phyloP scores from a whole-genome alignment of 2,329 filamentous ascomycete genomes.

The Tolypocladium sp. region DNA sequence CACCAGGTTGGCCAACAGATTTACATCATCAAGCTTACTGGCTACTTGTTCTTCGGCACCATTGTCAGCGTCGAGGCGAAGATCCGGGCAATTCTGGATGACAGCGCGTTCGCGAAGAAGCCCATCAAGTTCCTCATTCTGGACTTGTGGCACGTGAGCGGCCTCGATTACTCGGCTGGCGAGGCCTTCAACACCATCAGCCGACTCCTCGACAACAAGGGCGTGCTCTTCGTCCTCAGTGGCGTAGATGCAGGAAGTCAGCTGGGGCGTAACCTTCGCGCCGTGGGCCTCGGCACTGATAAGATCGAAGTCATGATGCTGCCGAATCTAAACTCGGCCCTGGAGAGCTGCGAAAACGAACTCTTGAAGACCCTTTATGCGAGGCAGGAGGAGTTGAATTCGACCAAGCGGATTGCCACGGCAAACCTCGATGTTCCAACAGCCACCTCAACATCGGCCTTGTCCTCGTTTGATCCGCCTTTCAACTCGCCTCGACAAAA shows the following conservation, averaged over 20 bases:
- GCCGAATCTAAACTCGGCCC: slow-evolving; percentile 81
- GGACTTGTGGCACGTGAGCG: slow-evolving; percentile 82
- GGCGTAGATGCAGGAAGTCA: slow-evolving; percentile 69
- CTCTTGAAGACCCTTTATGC: slow-evolving; percentile 73
- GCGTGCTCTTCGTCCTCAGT: slow-evolving; percentile 73
- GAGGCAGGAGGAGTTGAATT: slow-evolving; percentile 52
- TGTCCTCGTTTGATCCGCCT: slow-evolving; percentile 26
- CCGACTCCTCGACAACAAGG: slow-evolving; percentile 66
- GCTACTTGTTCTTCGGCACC: slow-evolving; percentile 97
- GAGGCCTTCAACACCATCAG: slow-evolving; percentile 93
- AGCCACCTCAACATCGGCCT: slow-evolving; percentile 17
- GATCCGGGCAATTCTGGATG: slow-evolving; percentile 73
- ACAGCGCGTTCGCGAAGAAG: slow-evolving; percentile 65
- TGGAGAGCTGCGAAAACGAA: slow-evolving; percentile 93
- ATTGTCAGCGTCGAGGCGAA: slow-evolving; percentile 91
- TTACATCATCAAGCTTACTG: slow-evolving; percentile 81
- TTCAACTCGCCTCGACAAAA: slow-evolving; percentile 75
- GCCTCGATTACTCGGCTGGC: slow-evolving; percentile 90
- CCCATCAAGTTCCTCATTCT: slow-evolving; percentile 87
- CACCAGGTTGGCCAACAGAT: slow-evolving; percentile 81
- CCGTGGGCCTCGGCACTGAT: slow-evolving; percentile 71
- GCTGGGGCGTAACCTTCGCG: slow-evolving; percentile 69
- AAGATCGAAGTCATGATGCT: slow-evolving; percentile 71
- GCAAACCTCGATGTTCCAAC: slow-evolving; percentile 40
- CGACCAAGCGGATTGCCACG: slow-evolving; percentile 31